A percentile compares a stretch with the other conserved stretches of the same genome.
phyloP scores from a whole-genome alignment of 176 grass and related monocot species.

The Dendrocalamus sinicus region DNA sequence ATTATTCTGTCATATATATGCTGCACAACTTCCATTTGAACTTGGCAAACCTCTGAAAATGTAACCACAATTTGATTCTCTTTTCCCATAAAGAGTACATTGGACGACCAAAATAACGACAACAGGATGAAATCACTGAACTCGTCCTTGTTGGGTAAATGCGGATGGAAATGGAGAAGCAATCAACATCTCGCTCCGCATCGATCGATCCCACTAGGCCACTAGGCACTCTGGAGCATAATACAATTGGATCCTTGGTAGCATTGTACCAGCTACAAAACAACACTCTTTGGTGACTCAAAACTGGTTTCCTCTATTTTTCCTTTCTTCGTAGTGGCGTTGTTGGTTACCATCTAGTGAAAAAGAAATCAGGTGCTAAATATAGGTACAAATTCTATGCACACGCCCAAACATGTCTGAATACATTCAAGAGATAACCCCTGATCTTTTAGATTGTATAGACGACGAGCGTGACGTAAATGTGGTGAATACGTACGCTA shows the following conservation, averaged over 20 bases:
- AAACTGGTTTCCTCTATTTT: no score
- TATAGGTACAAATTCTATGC: no score
- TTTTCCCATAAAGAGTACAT: not conserved
- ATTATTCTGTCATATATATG: not conserved
- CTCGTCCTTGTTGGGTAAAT: not conserved
- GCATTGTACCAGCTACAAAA: not conserved
- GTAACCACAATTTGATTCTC: not conserved
- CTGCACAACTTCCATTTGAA: not conserved
- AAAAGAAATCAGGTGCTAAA: no score
- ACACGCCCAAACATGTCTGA: no score
- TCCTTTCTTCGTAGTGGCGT: no score
- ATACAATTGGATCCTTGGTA: not conserved
- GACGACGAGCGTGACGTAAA: not conserved
- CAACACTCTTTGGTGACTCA: not conserved
- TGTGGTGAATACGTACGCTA: no score
- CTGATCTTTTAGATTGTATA: not conserved
- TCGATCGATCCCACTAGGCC: not conserved
- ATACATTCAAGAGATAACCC: not conserved
- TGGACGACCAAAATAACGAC: not conserved
- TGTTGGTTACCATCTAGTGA: no score
- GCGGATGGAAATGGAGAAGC: not conserved
- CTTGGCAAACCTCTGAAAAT: not conserved
- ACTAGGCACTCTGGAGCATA: not conserved
- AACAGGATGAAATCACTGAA: not conserved
- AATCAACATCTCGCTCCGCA: not conserved